Evolutionary conservation across 805 yeast genomes (phyloP).

Genomic region (Barnettozyma sucrosica): DNA sequence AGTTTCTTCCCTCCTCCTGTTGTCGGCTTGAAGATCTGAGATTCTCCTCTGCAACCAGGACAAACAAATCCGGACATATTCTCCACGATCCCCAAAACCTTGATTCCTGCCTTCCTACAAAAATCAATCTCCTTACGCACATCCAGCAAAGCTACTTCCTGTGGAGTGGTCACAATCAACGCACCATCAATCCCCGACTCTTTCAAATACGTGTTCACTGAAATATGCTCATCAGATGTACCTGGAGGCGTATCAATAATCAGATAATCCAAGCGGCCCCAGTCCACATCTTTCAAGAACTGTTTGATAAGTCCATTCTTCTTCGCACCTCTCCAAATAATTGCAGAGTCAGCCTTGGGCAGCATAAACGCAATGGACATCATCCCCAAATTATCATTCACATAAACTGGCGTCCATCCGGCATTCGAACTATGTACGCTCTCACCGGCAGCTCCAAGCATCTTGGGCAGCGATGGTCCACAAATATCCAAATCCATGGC

Average conservation of each 20-base stretch:
- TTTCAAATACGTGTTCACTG: conserved; percentile 81
- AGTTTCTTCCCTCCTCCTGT: conserved; percentile 93
- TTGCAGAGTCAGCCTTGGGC: conserved; percentile 88
- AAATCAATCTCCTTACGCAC: conserved; percentile 95
- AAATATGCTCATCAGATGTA: conserved; percentile 93
- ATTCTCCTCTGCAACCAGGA: conserved; percentile 87
- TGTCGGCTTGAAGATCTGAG: conserved; percentile 86
- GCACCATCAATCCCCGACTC: conserved; percentile 96
- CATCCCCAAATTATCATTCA: conserved; percentile 88
- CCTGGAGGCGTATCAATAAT: conserved; percentile 98
- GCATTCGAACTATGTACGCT: conserved; percentile 80
- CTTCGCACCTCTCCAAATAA: conserved; percentile 97
- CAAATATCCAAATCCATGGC: conserved; percentile 97
- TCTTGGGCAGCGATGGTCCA: conserved; percentile 93
- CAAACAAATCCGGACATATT: conserved; percentile 99
- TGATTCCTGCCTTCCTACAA: conserved; percentile 85
- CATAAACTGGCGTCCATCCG: conserved; percentile 97
- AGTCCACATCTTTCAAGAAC: conserved; percentile 88
- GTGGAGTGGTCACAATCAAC: conserved; percentile 91
- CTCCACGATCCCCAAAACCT: conserved; percentile 84
- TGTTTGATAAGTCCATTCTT: conserved; percentile 90
- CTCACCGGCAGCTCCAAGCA: conserved; percentile 89
- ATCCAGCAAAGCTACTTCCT: conserved; percentile 91
- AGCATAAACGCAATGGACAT: conserved; percentile 95
- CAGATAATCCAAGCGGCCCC: conserved; percentile 86